Conservation (phyloP, 2,329 filamentous ascomycete species). For the Penicillium sp. region DNA sequence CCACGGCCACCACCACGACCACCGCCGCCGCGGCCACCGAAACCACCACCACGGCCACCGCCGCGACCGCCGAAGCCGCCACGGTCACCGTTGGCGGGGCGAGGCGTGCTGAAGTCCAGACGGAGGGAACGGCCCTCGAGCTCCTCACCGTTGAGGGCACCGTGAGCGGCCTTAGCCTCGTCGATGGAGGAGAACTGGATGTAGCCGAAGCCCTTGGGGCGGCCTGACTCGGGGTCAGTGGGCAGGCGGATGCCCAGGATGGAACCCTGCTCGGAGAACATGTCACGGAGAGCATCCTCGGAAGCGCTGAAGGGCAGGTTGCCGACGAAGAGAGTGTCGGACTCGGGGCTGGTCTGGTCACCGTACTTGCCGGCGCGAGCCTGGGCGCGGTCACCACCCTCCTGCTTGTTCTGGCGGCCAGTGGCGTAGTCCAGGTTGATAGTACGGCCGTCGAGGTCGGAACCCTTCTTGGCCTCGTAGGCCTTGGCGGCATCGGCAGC, state of each 20-base stretch:
- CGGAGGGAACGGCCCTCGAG: conserved; percentile 72
- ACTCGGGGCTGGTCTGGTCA: conserved; percentile 74
- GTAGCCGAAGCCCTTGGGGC: conserved; percentile 90
- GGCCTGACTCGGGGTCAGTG: conserved; percentile 79
- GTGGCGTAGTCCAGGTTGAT: conserved; percentile 79
- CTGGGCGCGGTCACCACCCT: conserved; percentile 57
- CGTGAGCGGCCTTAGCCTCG: conserved; percentile 74
- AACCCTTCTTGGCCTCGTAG: conserved; percentile 69
- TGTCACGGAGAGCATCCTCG: conserved; percentile 70
- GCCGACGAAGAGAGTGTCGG: conserved; percentile 85
- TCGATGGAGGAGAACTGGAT: conserved; percentile 79
- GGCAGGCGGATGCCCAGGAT: conserved; percentile 82
- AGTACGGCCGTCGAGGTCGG: conserved; percentile 69
- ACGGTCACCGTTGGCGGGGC: conserved; percentile 55
- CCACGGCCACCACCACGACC: conserved; percentile 41
- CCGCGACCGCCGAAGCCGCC: conserved; percentile 50
- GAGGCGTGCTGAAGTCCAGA: conserved; percentile 75
- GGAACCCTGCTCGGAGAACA: conserved; percentile 69
- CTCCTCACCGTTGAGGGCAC: conserved; percentile 67
- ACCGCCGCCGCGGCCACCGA: conserved; percentile 54
- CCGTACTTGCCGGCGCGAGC: conserved; percentile 60
- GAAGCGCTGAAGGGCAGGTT: conserved; percentile 84
- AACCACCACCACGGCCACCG: conserved; percentile 53
- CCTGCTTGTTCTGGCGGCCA: conserved; percentile 55
- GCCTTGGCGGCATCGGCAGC: conserved; percentile 68